Evolutionary conservation across 345 rosid genomes (phyloP), one percentile per base, ranked within the genome.

Genomic region (Trapa incisa): DNA sequence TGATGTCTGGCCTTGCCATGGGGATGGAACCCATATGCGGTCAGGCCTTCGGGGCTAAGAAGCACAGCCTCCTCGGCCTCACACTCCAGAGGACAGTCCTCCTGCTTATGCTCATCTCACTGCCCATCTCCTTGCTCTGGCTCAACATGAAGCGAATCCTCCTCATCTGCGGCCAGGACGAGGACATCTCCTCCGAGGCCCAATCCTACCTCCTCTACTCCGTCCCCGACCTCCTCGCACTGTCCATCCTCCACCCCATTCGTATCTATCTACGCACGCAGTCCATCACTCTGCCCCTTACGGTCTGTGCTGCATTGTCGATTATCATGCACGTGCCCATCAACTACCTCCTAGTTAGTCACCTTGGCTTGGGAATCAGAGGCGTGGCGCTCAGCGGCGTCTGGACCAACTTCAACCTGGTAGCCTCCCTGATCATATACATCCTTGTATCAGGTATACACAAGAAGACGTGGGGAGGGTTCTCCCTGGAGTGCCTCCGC

Each of bases 1-100:
- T 73, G 61, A 68, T 73, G 33, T 73, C 76, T 0, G 76, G 76
- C 6, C 76, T 73, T 2, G 72, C 74, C 35, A 70, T 68, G 65
- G 85, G 85, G 37, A 76, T 81, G 85, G 82, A 81, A 35, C 80
- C 85, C 45, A 78, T 81, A 32, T 81, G 85, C 6, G 82, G 82
- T 5, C 85, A 81, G 67, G 82, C 85, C 65, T 81, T 81, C 33
- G 85, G 85, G 39, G 85, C 85, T 39, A 72, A 78, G 68, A 68
- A 70, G 69, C 75, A 57, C 65, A 72, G 65, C 58, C 72, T 76
- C 64, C 68, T 79, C 0, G 78, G 80, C 38, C 61, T 79, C n/a
- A 47, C 80, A 53, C 68, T 76, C 47, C 85, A 79, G 58, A 72
- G 80, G 72, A 74, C 85, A 32, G 70, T 76, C 67, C 77, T 81